Percentiles rank a stretch among this genome's conserved stretches.
These are phyloP conservation scores for Mallotus nudiflorus DNA, from an alignment of 345 rosid species.

Conservation along the genomic window DNA sequence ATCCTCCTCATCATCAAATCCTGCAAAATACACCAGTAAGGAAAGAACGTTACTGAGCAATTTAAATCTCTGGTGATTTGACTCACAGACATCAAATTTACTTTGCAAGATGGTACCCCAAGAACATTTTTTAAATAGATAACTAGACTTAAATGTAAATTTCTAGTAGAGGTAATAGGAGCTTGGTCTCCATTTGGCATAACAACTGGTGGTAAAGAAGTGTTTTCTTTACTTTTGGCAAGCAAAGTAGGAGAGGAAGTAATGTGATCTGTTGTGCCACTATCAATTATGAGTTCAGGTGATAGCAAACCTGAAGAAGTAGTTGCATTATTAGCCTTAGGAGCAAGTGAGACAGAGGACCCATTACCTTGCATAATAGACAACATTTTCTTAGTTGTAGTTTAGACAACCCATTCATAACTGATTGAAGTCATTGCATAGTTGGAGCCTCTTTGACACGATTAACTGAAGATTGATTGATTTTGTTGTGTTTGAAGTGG, in stretches of 20 bases:
- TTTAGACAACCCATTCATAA: neutral
- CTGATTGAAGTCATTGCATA: neutral
- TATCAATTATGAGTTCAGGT: slow-evolving; percentile 5
- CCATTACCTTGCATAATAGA: neutral
- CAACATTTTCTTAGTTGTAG: neutral
- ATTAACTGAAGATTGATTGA: neutral
- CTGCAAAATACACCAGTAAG: neutral
- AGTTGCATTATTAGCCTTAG: neutral
- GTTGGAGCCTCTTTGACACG: neutral
- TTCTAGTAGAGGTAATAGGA: neutral
- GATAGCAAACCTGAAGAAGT: no score
- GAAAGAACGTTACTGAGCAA: no score
- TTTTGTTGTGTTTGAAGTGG: neutral
- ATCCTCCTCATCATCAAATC: neutral
- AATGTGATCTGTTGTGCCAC: neutral
- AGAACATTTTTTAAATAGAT: neutral
- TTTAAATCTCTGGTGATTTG: neutral
- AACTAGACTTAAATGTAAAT: neutral
- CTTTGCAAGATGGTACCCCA: neutral
- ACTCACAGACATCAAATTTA: neutral
- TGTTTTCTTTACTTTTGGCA: neutral
- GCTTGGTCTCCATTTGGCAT: neutral
- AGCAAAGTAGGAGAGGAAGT: neutral
- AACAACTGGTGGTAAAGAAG: slow-evolving; percentile 7
- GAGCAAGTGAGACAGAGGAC: neutral